Conservation (phyloP, 2,329 filamentous ascomycete genomes). For the Myrmaecium sp. region DNA sequence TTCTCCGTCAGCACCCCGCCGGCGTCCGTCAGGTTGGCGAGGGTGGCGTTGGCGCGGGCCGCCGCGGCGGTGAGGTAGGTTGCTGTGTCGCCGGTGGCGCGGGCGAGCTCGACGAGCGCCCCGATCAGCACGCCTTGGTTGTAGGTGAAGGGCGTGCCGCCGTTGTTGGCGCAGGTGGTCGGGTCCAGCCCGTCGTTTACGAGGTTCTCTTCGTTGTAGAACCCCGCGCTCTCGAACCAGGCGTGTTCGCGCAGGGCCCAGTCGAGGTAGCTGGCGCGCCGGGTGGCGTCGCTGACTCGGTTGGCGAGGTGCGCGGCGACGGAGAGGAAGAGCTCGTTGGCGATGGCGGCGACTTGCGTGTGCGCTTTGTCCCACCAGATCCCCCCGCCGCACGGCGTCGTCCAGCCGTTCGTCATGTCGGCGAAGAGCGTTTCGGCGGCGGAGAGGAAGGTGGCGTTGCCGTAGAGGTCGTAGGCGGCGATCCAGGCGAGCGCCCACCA, state of each 20-base stretch:
- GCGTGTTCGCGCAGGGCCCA: constrained; percentile 32
- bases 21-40: constrained; percentile 17
- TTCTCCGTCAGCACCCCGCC: constrained; percentile 25
- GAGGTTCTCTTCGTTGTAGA: constrained; percentile 30
- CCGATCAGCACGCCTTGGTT: constrained; percentile 46
- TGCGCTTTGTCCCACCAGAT: constrained; percentile 32
- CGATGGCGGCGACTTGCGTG: constrained; percentile 35
- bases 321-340: constrained; percentile 39
- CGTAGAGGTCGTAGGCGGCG: constrained; percentile 36
- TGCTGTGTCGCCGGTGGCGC: constrained; percentile 19
- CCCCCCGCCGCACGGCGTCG: constrained; percentile 27
- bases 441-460: constrained; percentile 26
- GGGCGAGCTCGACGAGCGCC: constrained; percentile 37
- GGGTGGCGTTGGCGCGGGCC: constrained; percentile 22
- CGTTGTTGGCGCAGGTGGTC: constrained; percentile 35
- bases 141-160: constrained; percentile 32
- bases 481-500: constrained; percentile 37
- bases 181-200: constrained; percentile 37
- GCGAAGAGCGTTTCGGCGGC: constrained; percentile 33
- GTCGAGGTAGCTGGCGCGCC: constrained; percentile 23
- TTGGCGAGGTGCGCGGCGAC: constrained; percentile 39
- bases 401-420: constrained; percentile 22
- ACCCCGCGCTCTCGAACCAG: constrained; percentile 33
- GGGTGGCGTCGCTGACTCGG: constrained; percentile 23
- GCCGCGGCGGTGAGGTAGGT: constrained; percentile 19